Evolutionary conservation across 2,329 filamentous ascomycete species (phyloP), one percentile per base, ranked within the genome.

Genomic region (Colletotrichum falcatum): DNA sequence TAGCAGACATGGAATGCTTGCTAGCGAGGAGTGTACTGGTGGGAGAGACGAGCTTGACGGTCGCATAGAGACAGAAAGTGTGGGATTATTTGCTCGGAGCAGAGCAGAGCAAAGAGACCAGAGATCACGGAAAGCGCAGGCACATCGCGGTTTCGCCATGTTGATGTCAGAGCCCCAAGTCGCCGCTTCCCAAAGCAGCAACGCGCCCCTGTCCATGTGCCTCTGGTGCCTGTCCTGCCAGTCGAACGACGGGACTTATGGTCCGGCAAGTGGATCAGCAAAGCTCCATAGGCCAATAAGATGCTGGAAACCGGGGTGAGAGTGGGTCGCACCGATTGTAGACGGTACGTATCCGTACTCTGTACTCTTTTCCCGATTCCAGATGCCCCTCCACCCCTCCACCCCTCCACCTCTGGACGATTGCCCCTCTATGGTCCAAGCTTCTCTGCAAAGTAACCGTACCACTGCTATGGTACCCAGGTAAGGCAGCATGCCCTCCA

Each of bases 161-260:
- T 72, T 72, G 70, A 72, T 72, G 70, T 72, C 70, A 72, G 42
- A 70, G 51, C 46, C 46, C 23, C 46, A 49, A 61, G 54, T 70
- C 33, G 67, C 60, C 65, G 67, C 44, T 18, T 67, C 66, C 61
- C 63, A 46, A 60, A 49, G n/a, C n/a, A 53, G 61, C 46, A 35
- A 51, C 26, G 46, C 30, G 23, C 54, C 60, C 49, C 48, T 35
- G 33, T 37, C 28, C 49, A 33, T 33, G 12, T 37, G 35, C 33
- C 35, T 28, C 26, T 33, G 30, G 12, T 35, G 20, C 39, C 28
- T 46, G 26, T 28, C 60, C 51, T 53, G 54, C 33, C 16, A 54
- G 14, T 69, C 69, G 69, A 66, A 70, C 60, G 33, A 7, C 44
- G 44, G 44, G 20, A 46, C 9, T 46, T 65, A 42, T 39, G 54